Evolutionary conservation across 495 filamentous ascomycete species (phyloP).

Genomic region (Thermochaetoides thermophila): DNA sequence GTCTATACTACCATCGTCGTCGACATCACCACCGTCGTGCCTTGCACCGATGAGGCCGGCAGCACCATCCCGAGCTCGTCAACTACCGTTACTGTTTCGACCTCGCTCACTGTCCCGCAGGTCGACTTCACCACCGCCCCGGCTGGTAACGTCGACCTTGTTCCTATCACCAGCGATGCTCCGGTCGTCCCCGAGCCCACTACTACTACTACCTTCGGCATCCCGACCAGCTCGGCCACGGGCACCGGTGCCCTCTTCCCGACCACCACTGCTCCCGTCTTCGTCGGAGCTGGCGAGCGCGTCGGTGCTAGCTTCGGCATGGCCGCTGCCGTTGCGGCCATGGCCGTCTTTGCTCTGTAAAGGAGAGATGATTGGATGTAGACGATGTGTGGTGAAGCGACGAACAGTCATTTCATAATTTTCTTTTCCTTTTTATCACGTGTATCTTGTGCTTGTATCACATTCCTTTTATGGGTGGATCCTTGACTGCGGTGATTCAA

Average conservation of each 20-base stretch:
- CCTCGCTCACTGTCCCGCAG: conserved; percentile 56
- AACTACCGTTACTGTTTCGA: conserved; percentile 40
- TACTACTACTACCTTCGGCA: conserved; percentile 9
- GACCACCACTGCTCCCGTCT: conserved; percentile 15
- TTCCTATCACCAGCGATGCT: conserved; percentile 20
- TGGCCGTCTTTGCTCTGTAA: conserved; percentile 25
- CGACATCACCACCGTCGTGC: conserved; percentile 34
- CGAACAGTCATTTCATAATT: neutral
- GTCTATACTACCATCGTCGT: conserved; percentile 49
- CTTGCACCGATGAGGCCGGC: conserved; percentile 36
- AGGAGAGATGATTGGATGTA: too few species aligned
- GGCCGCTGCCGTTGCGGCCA: conserved; percentile 14
- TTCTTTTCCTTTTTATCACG: neutral
- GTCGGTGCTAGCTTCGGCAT: conserved; percentile 26
- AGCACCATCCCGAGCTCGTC: conserved; percentile 36
- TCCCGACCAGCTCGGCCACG: conserved; percentile 15
- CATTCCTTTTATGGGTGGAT: too few species aligned
- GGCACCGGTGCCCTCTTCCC: conserved; percentile 21
- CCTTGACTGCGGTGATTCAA: too few species aligned
- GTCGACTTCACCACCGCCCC: conserved; percentile 51
- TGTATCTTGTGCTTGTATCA: too few species aligned
- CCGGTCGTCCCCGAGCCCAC: conserved; percentile 23
- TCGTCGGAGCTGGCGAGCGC: conserved; percentile 21
- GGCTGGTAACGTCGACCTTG: conserved; percentile 29
- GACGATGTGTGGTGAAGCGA: too few species aligned